These are phyloP conservation scores for Cardamine occulta DNA, from an alignment of 345 rosid genomes.

Conservation along the genomic window DNA sequence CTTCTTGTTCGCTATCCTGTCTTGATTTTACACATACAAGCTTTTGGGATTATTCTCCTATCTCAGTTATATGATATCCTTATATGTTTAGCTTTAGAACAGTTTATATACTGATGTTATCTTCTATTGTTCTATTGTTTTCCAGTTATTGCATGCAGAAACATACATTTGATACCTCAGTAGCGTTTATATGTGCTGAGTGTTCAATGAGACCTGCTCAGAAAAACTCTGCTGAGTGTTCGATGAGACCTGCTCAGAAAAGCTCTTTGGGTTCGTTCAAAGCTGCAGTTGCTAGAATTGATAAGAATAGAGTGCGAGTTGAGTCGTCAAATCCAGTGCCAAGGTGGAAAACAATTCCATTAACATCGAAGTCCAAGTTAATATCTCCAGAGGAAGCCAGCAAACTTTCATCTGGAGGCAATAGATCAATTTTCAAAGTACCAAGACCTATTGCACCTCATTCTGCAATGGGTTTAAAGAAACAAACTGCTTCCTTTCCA, in stretches of 20 bases:
- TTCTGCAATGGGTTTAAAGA: conserved; percentile 27
- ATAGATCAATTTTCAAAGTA: conserved; percentile 20
- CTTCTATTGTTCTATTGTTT: conserved; percentile 6
- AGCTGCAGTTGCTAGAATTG: not conserved
- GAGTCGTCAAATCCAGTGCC: conserved; percentile 38
- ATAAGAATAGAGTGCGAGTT: conserved; percentile 20
- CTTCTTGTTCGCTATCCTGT: conserved; percentile 10
- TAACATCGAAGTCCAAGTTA: conserved; percentile 51
- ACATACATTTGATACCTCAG: not conserved
- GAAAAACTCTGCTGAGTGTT: conserved; percentile 27
- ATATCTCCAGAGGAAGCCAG: conserved; percentile 52
- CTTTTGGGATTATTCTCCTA: conserved; percentile 12
- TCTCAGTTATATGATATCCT: not conserved
- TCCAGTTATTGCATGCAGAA: conserved; percentile 57
- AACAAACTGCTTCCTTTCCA: conserved; percentile 6
- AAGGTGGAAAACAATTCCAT: conserved; percentile 45
- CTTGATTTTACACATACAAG: not conserved
- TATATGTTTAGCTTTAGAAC: conserved; percentile 21
- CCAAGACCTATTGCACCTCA: conserved; percentile 39
- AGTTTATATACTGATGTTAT: not conserved
- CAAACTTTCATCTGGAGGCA: conserved; percentile 42
- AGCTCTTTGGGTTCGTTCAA: conserved; percentile 18
- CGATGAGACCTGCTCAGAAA: conserved; percentile 28
- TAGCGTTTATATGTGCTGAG: conserved; percentile 50
- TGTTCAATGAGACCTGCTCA: conserved; percentile 2